phyloP scores from a whole-genome alignment of 345 rosid species.

The Euphorbia peplus region DNA sequence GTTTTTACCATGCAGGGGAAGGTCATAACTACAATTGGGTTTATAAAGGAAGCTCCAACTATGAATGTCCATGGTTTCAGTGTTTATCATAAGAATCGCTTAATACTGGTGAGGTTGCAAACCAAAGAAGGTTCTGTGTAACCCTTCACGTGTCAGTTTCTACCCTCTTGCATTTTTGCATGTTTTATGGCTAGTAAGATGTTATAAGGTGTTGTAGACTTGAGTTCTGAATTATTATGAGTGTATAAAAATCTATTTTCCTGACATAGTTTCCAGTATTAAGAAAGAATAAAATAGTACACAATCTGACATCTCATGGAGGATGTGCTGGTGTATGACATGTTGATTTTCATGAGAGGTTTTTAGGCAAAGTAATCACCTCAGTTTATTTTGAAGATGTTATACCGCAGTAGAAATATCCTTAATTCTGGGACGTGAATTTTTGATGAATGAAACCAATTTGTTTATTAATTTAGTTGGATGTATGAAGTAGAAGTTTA shows the following conservation, averaged over 20 bases:
- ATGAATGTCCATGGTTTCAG: constrained; percentile 74
- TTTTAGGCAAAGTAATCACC: neutral
- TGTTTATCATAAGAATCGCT: constrained; percentile 88
- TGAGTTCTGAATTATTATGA: too few relatives aligned
- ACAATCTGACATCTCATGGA: neutral
- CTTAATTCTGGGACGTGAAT: neutral
- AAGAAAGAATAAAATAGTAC: too few relatives aligned
- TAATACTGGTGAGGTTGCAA: constrained; percentile 55
- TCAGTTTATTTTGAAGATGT: neutral
- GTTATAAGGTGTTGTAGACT: too few relatives aligned
- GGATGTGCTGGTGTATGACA: neutral
- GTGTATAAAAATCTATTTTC: too few relatives aligned
- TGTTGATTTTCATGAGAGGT: neutral
- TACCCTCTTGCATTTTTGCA: too few relatives aligned
- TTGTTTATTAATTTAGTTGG: neutral
- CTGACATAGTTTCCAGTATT: too few relatives aligned
- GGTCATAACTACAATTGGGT: constrained; percentile 84
- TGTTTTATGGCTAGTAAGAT: too few relatives aligned
- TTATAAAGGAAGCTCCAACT: constrained; percentile 86
- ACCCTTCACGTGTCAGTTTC: neutral
- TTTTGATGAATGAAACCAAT: neutral
- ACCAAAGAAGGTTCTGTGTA: constrained; percentile 9
- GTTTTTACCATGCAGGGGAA: constrained; percentile 48
- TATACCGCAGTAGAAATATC: neutral
- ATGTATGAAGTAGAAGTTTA: too few relatives aligned